Conservation (phyloP, 2,329 filamentous ascomycete genomes). For the Esteya vermicola region DNA sequence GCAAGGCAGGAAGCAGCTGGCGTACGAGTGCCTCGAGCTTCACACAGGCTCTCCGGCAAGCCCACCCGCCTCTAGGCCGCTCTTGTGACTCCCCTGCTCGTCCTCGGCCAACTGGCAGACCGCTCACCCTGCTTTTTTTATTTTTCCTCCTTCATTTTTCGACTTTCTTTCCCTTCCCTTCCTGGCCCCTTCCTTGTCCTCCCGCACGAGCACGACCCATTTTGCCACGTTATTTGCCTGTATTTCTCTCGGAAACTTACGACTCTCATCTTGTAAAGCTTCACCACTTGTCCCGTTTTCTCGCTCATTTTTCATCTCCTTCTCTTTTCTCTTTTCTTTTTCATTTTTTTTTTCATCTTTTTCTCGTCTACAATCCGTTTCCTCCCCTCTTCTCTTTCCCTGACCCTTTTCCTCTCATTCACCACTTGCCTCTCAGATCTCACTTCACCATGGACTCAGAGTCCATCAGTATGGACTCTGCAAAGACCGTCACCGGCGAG, state of each 20-base stretch:
- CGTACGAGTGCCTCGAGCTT: no score
- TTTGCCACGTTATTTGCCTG: no score
- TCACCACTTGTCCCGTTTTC: no score
- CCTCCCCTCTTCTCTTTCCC: neutral
- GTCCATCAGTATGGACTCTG: slow-evolving; percentile 9
- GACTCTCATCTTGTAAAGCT: no score
- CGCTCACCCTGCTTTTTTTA: neutral
- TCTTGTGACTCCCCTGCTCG: neutral
- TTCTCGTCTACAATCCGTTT: neutral
- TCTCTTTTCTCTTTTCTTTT: neutral
- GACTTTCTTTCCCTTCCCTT: neutral
- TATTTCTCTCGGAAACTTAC: no score
- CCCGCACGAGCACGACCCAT: no score
- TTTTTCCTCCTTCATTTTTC: neutral
- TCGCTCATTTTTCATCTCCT: no score
- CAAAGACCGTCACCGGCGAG: slow-evolving; percentile 12
- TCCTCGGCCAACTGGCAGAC: neutral
- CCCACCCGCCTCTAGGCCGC: no score
- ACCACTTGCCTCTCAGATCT: neutral
- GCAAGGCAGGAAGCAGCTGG: no score
- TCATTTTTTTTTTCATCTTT: neutral
- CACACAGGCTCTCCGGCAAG: no score
- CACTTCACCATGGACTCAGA: slow-evolving; percentile 13
- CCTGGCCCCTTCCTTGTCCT: neutral
- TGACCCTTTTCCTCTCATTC: neutral